Percentiles rank a stretch among this genome's conserved stretches.
Conservation (phyloP, 164 flowering plant genomes). For the Macadamia integrifolia region DNA sequence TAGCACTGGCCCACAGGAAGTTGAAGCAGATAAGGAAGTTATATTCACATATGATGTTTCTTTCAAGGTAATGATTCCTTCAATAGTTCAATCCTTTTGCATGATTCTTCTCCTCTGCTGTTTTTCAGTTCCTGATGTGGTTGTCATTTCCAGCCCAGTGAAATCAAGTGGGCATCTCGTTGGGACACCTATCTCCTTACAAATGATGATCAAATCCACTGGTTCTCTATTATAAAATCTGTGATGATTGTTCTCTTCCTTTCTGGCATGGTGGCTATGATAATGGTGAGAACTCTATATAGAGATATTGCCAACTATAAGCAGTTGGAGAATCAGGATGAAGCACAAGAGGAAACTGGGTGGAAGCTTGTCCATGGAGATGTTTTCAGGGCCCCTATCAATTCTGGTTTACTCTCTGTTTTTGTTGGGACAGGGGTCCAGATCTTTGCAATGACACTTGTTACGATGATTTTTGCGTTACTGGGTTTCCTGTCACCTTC, state of each 20-base stretch:
- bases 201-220: conserved; percentile 41
- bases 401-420: conserved; percentile 35
- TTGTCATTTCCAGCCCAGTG: conserved; percentile 33
- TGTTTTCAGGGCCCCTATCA: conserved; percentile 18
- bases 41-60: conserved; percentile 45
- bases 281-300: conserved; percentile 50
- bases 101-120: background rate
- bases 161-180: conserved; percentile 51
- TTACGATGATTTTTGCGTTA: conserved; percentile 46
- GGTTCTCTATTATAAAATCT: conserved; percentile 47
- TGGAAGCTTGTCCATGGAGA: conserved; percentile 45
- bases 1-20: conserved; percentile 70
- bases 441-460: conserved; percentile 45
- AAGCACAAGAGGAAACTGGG: conserved; percentile 14
- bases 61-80: conserved; percentile 31
- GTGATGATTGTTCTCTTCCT: conserved; percentile 46
- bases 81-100: background rate
- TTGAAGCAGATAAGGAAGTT: conserved; percentile 56
- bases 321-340: conserved; percentile 14
- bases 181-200: conserved; percentile 46
- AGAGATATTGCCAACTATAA: conserved; percentile 44
- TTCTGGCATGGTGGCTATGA: conserved; percentile 20
- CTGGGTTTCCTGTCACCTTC: conserved; percentile 47
- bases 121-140: too few species aligned
- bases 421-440: conserved; percentile 48